Evolutionary conservation across 495 filamentous ascomycete species (phyloP), one percentile per base, ranked within the genome.

Genomic region (Penicilliopsis zonata): DNA sequence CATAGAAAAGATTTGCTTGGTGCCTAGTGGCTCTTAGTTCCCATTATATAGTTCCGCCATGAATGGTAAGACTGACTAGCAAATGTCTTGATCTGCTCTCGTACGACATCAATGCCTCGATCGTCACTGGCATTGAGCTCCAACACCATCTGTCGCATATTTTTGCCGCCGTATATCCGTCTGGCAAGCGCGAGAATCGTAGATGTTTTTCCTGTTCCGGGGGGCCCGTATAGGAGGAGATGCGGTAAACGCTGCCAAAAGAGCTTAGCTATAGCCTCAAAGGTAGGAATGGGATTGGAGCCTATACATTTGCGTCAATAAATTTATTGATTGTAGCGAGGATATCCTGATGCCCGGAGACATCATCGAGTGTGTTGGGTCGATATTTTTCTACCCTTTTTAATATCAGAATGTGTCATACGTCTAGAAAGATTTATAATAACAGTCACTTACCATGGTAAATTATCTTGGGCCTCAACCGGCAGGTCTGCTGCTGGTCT

Each of bases 1-100:
- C 20, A 71, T 62, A 15, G 66, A 59, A 56, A 79, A 80, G 34
- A 79, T 78, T 37, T 76, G 72, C 44, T 81, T 78, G 18, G 76
- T 80, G 42, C 67, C 60, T 55, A 56, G 54, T 54, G 48, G 9
- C 2, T 1, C 10, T 38, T 18, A 27, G 29, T 1, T 18, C 12
- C 12, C 5, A 12, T 17, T 10, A 9, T 1, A 26, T 8, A 4
- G 20, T 18, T 9, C n/a, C n/a, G n/a, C n/a, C 24, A 9, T 16
- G 1, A 20, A 19, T 9, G 19, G 9, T 30, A 10, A 6, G 19
- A 19, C 42, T 63, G 71, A 46, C 82, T 92, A 17, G 85, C 86
- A 57, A 96, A 99, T 1, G 92, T 99, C 65, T 95, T 96, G 65
- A 99, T 96, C 55, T 96, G 92, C 56, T 99, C 92, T 37, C 88